Conservation (phyloP, 1,139 yeast genomes). For the Scheffersomyces segobiensis region DNA sequence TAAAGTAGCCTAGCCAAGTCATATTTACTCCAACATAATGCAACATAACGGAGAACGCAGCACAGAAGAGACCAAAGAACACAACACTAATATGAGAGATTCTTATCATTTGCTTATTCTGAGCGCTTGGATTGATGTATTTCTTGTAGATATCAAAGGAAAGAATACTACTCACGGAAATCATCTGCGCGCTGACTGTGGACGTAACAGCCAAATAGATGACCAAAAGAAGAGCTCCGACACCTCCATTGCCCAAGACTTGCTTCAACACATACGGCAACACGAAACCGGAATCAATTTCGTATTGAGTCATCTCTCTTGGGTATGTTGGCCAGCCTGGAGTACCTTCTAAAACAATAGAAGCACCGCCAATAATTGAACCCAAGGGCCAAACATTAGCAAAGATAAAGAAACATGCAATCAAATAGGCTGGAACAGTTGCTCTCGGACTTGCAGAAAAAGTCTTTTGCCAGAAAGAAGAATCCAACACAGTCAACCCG, state of each 20-base stretch:
- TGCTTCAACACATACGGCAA: conserved; percentile 29
- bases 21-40: conserved; percentile 31
- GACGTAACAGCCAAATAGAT: conserved; percentile 34
- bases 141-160: conserved; percentile 33
- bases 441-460: conserved; percentile 35
- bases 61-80: conserved; percentile 28
- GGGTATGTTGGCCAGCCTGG: conserved; percentile 32
- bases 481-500: conserved; percentile 32
- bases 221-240: conserved; percentile 29
- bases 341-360: conserved; percentile 23
- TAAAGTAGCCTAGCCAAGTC: conserved; percentile 39
- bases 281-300: conserved; percentile 28
- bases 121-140: conserved; percentile 26
- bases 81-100: conserved; percentile 30
- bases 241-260: conserved; percentile 26
- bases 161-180: conserved; percentile 30
- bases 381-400: conserved; percentile 36
- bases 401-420: conserved; percentile 32
- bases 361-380: conserved; percentile 27
- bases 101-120: conserved; percentile 25
- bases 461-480: conserved; percentile 36
- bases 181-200: conserved; percentile 32
- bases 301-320: conserved; percentile 23
- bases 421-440: conserved; percentile 38
- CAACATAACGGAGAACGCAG: conserved; percentile 31